phyloP scores from a whole-genome alignment of 2,329 filamentous ascomycete genomes.

The Monilinia fructigena region DNA sequence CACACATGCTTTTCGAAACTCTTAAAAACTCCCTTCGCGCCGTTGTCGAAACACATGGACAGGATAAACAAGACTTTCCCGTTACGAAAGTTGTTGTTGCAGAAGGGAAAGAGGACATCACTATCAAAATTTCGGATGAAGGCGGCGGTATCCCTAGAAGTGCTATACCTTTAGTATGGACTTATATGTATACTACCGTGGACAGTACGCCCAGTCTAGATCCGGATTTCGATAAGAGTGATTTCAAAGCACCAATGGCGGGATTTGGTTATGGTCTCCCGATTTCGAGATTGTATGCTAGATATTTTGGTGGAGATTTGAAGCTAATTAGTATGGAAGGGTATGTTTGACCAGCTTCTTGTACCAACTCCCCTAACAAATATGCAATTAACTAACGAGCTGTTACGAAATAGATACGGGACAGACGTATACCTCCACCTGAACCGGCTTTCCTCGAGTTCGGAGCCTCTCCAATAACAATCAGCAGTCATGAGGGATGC shows the following conservation, averaged over 20 bases:
- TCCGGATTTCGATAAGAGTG: constrained; percentile 96
- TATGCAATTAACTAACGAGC: constrained; percentile 30
- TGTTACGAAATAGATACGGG: constrained; percentile 66
- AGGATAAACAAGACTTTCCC: constrained; percentile 93
- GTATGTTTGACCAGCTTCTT: constrained; percentile 52
- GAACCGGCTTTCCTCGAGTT: constrained; percentile 91
- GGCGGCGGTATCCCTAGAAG: constrained; percentile 92
- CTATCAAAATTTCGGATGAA: constrained; percentile 96
- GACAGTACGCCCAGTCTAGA: constrained; percentile 93
- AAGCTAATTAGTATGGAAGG: constrained; percentile 99
- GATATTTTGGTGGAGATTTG: constrained; percentile 95
- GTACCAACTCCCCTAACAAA: constrained; percentile 16
- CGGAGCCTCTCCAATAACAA: constrained; percentile 92
- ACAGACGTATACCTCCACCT: constrained; percentile 98
- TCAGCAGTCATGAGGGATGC: constrained; percentile 74
- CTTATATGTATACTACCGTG: constrained; percentile 99
- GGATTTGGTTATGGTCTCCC: constrained; percentile 97
- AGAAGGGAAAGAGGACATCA: constrained; percentile 97
- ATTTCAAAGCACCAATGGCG: constrained; percentile 99
- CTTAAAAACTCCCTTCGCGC: constrained; percentile 97
- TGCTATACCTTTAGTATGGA: constrained; percentile 97
- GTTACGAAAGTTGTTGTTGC: constrained; percentile 97
- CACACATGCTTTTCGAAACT: constrained; percentile 99
- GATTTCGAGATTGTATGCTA: constrained; percentile 88
- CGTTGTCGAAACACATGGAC: constrained; percentile 91